A percentile compares a stretch with the other conserved stretches of the same genome.
Evolutionary conservation across 2,329 filamentous ascomycete species (phyloP).

Genomic region (Pyrenochaeta sp.): DNA sequence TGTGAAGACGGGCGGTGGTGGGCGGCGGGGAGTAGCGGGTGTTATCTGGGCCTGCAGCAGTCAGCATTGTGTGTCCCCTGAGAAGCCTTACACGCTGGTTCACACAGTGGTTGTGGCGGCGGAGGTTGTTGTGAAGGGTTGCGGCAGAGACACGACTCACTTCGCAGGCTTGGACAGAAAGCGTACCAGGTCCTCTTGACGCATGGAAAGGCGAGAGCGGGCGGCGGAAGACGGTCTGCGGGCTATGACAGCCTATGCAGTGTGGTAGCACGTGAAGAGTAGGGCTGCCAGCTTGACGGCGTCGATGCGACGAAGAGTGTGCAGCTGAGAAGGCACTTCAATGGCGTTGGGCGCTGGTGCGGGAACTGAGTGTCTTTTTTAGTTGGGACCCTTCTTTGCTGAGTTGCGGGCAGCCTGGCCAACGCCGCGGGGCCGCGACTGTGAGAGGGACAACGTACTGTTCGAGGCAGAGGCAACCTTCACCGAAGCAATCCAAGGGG

Average conservation of each 20-base stretch:
- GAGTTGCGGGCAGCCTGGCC: background rate
- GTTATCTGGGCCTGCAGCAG: slow-evolving; percentile 70
- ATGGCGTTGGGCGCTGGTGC: slow-evolving; percentile 32
- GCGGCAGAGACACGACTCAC: slow-evolving; percentile 62
- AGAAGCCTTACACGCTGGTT: slow-evolving; percentile 2
- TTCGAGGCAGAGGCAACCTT: slow-evolving; percentile 4
- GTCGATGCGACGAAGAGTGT: slow-evolving; percentile 10
- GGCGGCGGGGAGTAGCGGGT: slow-evolving; percentile 57
- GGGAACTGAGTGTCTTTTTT: slow-evolving; percentile 10
- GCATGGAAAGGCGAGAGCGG: slow-evolving; percentile 72
- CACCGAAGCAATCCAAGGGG: slow-evolving; percentile 1
- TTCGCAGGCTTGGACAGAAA: slow-evolving; percentile 95
- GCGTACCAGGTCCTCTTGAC: slow-evolving; percentile 86
- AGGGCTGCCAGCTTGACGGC: slow-evolving; percentile 47
- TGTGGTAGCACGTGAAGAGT: slow-evolving; percentile 17
- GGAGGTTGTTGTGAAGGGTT: background rate
- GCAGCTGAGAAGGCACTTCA: slow-evolving; percentile 14
- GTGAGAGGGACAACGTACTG: slow-evolving; percentile 12
- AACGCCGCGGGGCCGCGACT: background rate
- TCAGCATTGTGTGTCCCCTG: slow-evolving; percentile 17
- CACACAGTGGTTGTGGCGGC: background rate
- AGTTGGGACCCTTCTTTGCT: background rate
- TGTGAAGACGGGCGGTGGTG: slow-evolving; percentile 31
- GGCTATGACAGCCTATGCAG: slow-evolving; percentile 50
- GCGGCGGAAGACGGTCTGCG: slow-evolving; percentile 38